Evolutionary conservation across 2,329 filamentous ascomycete species (phyloP).

Genomic region (Monosporascus ibericus): DNA sequence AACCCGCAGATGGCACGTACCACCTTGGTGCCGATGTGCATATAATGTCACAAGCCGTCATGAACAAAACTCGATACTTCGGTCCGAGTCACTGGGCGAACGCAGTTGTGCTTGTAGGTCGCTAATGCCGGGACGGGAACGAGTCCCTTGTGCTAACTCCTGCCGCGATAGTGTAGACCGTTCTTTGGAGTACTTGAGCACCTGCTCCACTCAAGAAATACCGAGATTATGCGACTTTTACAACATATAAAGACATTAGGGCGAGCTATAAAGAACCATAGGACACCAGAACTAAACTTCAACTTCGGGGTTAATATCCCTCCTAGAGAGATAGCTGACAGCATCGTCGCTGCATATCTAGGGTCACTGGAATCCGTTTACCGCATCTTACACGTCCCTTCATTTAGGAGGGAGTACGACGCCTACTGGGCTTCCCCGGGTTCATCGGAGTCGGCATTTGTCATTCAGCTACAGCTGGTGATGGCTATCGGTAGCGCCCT

Average conservation of each 20-base stretch:
- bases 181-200: conserved; percentile 19
- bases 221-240: conserved; percentile 27
- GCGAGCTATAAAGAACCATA: conserved; percentile 35
- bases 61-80: conserved; percentile 40
- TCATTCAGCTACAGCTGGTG: conserved; percentile 48
- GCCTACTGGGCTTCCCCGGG: conserved; percentile 39
- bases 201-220: conserved; percentile 16
- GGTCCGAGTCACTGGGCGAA: conserved; percentile 48
- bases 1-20: conserved; percentile 3
- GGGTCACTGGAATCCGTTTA: conserved; percentile 50
- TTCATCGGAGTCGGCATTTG: conserved; percentile 35
- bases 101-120: conserved; percentile 33
- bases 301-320: conserved; percentile 36
- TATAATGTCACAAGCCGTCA: conserved; percentile 20
- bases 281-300: conserved; percentile 28
- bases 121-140: neutral
- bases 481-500: conserved; percentile 45
- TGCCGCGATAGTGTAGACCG: conserved; percentile 11
- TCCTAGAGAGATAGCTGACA: conserved; percentile 36
- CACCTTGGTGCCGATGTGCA: conserved; percentile 17
- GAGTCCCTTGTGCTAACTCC: conserved; percentile 1
- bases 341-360: conserved; percentile 47
- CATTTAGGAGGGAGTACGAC: conserved; percentile 49
- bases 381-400: conserved; percentile 52
- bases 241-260: conserved; percentile 35